Evolutionary conservation across 2,329 filamentous ascomycete genomes (phyloP), one percentile per base, ranked within the genome.

Genomic region (Botrytis tulipae): DNA sequence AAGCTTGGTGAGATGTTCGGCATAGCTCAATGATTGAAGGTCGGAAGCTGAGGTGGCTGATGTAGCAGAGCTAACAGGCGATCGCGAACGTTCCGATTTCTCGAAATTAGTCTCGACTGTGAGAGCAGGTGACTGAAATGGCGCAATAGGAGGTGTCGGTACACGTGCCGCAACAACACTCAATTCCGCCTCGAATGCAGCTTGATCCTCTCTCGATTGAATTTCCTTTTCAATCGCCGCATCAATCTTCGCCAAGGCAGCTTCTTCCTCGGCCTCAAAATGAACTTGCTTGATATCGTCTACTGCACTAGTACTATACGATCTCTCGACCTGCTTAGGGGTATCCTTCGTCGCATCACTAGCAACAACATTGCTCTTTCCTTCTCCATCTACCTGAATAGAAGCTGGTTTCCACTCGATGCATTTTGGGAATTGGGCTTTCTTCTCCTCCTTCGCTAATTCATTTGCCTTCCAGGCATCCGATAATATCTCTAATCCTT

Each of bases 381-480:
- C 76, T 35, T 80, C 77, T 5, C 60, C 71, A 67, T 80, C 77
- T 44, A 78, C 75, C 69, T 80, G 76, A 44, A 78, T 78, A 16
- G 73, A 75, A 16, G 69, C 60, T n/a, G 90, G 87, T 85, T 96
- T 95, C 93, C 95, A 97, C 81, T 96, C 95, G 78, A 98, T 93
- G 76, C 91, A 89, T 83, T 94, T 92, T 73, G 92, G 92, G 82
- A 97, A 95, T 82, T 97, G 93, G 80, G 94, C 97, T 82, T 97
- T 94, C 61, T 91, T 91, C 94, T 94, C 97, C 82, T 98, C 95
- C 77, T 92, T 90, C 69, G 94, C 92, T 66, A 90, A 84, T 54
- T 88, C 88, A 68, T 91, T 89, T 82, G 92, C 92, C 83, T 95
- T 94, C 85, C 96, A 92, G 72, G 94, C 93, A 82, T 96, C 94